These are phyloP conservation scores for Prosopis cineraria DNA, from an alignment of 306 rosid genomes.

Conservation along the genomic window DNA sequence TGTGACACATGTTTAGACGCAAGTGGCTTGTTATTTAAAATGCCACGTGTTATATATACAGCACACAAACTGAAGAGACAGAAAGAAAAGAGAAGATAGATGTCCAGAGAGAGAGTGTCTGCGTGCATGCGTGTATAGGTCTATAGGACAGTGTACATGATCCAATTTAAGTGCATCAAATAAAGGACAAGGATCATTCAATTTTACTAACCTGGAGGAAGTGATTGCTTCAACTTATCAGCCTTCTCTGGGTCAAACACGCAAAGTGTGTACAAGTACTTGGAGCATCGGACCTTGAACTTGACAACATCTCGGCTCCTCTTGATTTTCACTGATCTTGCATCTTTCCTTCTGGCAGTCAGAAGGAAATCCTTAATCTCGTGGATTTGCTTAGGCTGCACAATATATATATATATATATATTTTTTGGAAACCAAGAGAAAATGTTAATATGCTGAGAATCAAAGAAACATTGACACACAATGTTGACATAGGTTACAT, in stretches of 20 bases:
- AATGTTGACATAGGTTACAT: too few species aligned
- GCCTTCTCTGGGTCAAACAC: slow-evolving; percentile 80
- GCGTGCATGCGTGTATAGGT: not conserved
- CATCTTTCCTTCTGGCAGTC: slow-evolving; percentile 85
- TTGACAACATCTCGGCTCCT: slow-evolving; percentile 71
- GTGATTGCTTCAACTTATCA: slow-evolving; percentile 88
- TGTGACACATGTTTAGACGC: not conserved
- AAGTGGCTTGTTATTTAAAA: not conserved
- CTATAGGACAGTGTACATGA: too few species aligned
- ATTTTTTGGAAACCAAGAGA: not conserved
- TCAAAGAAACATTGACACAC: not conserved
- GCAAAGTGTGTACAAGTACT: slow-evolving; percentile 80
- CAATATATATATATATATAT: not conserved
- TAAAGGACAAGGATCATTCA: not conserved
- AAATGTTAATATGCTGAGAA: not conserved
- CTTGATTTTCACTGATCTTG: slow-evolving; percentile 76
- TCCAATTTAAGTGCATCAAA: not conserved
- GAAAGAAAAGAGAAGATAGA: too few species aligned
- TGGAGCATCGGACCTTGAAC: slow-evolving; percentile 91
- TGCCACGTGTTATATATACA: not conserved
- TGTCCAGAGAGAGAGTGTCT: too few species aligned
- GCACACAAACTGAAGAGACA: not conserved
- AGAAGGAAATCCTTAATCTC: slow-evolving; percentile 90
- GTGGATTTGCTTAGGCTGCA: slow-evolving; percentile 84
- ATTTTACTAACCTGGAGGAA: slow-evolving; percentile 66